Conservation (phyloP, 306 rosid genomes). For the Cicer pinnatifidum region DNA sequence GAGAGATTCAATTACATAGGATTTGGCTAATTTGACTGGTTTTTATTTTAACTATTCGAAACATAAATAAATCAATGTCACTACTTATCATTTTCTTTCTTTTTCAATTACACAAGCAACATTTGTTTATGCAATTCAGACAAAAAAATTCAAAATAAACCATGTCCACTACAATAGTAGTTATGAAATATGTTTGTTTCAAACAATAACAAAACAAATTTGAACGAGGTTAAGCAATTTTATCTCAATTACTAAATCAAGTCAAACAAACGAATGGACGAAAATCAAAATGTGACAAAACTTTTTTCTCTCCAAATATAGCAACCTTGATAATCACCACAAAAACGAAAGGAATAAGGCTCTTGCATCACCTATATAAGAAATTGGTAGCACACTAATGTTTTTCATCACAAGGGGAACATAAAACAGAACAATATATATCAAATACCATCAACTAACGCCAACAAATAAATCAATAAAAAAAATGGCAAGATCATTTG, state of each 20-base stretch:
- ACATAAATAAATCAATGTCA: too few relatives aligned
- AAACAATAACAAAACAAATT: neutral
- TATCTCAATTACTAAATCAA: neutral
- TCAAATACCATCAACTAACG: neutral
- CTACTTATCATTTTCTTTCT: too few relatives aligned
- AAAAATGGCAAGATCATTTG: slow-evolving; percentile 49
- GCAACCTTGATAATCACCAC: neutral
- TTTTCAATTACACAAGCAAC: neutral
- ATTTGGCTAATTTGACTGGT: too few relatives aligned
- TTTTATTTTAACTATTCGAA: too few relatives aligned
- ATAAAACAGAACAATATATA: neutral
- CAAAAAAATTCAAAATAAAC: too few relatives aligned
- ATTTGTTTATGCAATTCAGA: too few relatives aligned
- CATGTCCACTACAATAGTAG: neutral
- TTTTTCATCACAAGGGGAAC: slow-evolving; percentile 35
- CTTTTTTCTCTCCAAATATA: slow-evolving; percentile 33
- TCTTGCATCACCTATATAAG: slow-evolving; percentile 37
- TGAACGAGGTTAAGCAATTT: neutral
- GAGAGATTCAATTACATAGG: too few relatives aligned
- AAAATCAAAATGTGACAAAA: neutral
- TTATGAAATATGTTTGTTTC: neutral
- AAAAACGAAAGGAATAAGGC: neutral
- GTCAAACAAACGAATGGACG: slow-evolving; percentile 1
- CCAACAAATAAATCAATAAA: neutral
- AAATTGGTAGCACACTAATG: neutral